These are phyloP conservation scores for Camelina sativa DNA, from an alignment of 345 rosid species.

Conservation along the genomic window DNA sequence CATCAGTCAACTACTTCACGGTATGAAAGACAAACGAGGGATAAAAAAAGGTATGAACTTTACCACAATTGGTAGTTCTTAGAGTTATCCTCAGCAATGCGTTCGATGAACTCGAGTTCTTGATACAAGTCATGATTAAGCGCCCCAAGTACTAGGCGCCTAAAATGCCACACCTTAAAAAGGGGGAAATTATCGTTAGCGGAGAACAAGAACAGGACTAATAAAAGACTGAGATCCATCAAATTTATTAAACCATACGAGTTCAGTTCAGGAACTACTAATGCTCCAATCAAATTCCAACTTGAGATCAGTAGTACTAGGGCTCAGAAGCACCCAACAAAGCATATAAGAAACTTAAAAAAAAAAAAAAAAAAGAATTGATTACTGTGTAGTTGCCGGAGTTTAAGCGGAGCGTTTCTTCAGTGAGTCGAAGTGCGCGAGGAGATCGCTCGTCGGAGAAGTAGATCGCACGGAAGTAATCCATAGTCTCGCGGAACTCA, in stretches of 20 bases:
- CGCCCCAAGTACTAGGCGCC: slow-evolving; percentile 69
- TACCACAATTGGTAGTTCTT: slow-evolving; percentile 95
- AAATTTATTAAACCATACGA: neutral
- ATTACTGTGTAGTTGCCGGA: slow-evolving; percentile 91
- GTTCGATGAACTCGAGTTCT: slow-evolving; percentile 65
- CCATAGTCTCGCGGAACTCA: slow-evolving; percentile 82
- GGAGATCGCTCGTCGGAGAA: slow-evolving; percentile 72
- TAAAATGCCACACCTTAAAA: slow-evolving; percentile 92
- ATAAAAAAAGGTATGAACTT: slow-evolving; percentile 28
- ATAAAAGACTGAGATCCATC: neutral
- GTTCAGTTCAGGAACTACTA: neutral
- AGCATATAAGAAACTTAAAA: too few species aligned
- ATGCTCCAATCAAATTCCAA: slow-evolving; percentile 1
- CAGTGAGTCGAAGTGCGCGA: slow-evolving; percentile 74
- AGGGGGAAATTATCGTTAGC: neutral
- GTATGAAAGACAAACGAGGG: neutral
- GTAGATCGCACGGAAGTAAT: slow-evolving; percentile 86
- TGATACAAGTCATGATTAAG: slow-evolving; percentile 51
- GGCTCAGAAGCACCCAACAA: too few species aligned
- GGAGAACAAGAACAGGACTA: neutral
- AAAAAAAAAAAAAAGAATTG: neutral
- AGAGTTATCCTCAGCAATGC: slow-evolving; percentile 65
- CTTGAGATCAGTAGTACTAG: neutral
- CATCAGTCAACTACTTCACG: neutral
- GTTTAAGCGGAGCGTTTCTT: slow-evolving; percentile 61